phyloP scores from a whole-genome alignment of 352 stramenopile species.

The Pythium dissimile region DNA sequence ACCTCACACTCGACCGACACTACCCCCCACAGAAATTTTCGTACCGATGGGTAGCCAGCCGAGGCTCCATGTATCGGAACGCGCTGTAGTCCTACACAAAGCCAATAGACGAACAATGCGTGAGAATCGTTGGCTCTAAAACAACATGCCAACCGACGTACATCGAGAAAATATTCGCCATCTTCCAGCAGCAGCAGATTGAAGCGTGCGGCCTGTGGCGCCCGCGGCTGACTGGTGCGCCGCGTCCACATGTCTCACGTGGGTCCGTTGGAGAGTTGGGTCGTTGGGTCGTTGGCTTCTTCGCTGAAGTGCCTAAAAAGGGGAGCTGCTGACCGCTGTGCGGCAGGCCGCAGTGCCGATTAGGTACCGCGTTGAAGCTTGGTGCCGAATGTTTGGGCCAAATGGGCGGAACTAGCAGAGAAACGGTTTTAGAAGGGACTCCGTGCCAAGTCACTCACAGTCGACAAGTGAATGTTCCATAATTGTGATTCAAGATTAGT shows the following conservation, averaged over 20 bases:
- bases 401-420: background rate
- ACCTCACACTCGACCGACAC: background rate
- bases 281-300: too few species aligned
- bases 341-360: too few species aligned
- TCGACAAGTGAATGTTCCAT: too few species aligned
- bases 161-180: slow-evolving; percentile 90
- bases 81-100: slow-evolving; percentile 59
- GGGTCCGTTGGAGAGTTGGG: background rate
- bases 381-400: too few species aligned
- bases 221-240: slow-evolving; percentile 17
- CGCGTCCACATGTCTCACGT: slow-evolving; percentile 15
- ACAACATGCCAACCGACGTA: slow-evolving; percentile 20
- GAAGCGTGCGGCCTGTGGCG: slow-evolving; percentile 50
- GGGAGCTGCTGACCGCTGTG: too few species aligned
- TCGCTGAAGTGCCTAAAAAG: too few species aligned
- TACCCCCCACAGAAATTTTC: too few species aligned
- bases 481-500: too few species aligned
- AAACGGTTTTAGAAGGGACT: background rate
- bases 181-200: slow-evolving; percentile 90
- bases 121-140: background rate
- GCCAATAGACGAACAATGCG: too few species aligned
- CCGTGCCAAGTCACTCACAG: too few species aligned
- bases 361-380: background rate
- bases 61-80: slow-evolving; percentile 51
- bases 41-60: slow-evolving; percentile 23